Evolutionary conservation across 306 rosid species (phyloP).

Genomic region (Adenanthera pavonina): DNA sequence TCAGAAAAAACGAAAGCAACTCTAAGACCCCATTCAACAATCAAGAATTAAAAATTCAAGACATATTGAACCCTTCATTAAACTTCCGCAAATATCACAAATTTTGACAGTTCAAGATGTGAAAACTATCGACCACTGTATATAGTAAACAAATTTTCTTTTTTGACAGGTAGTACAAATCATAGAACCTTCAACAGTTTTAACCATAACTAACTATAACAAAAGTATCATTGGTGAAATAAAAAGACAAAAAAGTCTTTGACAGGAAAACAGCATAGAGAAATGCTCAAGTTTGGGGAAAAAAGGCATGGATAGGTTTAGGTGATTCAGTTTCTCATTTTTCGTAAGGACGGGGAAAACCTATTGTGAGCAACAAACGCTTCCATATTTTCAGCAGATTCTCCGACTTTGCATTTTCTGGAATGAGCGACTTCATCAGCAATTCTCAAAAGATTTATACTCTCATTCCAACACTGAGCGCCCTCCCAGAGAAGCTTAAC

Average conservation of each 20-base stretch:
- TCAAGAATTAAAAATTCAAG: not conserved
- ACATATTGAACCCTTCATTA: not conserved
- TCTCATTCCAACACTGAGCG: slow-evolving; percentile 88
- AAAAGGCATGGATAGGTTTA: not conserved
- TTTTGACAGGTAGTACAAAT: not conserved
- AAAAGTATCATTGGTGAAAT: not conserved
- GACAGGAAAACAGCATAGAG: not conserved
- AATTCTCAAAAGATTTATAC: slow-evolving; percentile 68
- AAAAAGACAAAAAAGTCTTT: not conserved
- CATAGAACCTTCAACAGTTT: not conserved
- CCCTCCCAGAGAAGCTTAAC: slow-evolving; percentile 83
- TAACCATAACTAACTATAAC: not conserved
- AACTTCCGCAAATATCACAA: not conserved
- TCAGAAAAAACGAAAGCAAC: slow-evolving; percentile 42
- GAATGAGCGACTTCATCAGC: slow-evolving; percentile 69
- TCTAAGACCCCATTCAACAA: slow-evolving; percentile 43
- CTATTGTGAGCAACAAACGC: slow-evolving; percentile 59
- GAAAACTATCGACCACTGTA: not conserved
- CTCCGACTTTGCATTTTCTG: slow-evolving; percentile 40
- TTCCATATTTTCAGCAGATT: slow-evolving; percentile 38
- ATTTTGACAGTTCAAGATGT: not conserved
- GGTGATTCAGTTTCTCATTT: slow-evolving; percentile 12
- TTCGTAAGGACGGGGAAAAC: slow-evolving; percentile 41
- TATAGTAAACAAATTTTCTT: not conserved
- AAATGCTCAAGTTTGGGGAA: slow-evolving; percentile 9